A percentile compares a stretch with the other conserved stretches of the same genome.
These are phyloP conservation scores for Picea sitchensis DNA, from an alignment of 75 land plant species.

Conservation along the genomic window DNA sequence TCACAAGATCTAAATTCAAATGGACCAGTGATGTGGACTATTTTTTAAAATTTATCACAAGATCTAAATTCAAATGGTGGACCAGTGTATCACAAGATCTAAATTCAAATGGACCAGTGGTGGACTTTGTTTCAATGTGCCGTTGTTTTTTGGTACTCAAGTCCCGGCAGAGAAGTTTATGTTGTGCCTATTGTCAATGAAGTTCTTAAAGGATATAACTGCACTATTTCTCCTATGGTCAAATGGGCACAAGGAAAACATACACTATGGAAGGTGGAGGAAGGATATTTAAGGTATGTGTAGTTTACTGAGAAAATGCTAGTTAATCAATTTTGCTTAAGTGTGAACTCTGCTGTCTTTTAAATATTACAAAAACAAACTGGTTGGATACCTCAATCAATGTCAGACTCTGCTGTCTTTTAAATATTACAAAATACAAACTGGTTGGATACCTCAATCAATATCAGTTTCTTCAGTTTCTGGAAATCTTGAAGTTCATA, in stretches of 20 bases:
- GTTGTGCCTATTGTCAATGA: conserved; percentile 60
- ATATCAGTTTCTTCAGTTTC: too few relatives aligned
- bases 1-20: not conserved
- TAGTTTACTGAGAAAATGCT: not conserved
- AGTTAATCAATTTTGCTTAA: not conserved
- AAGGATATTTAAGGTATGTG: conserved; percentile 43
- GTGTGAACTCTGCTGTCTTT: too few relatives aligned
- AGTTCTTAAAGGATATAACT: conserved; percentile 71
- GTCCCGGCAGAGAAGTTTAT: conserved; percentile 50
- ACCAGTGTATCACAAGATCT: not conserved
- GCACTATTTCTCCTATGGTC: conserved; percentile 78
- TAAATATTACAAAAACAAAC: not conserved
- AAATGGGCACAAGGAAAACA: conserved; percentile 71
- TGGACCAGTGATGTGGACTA: not conserved
- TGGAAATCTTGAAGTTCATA: not conserved
- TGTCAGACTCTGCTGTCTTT: too few relatives aligned
- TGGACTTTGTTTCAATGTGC: not conserved
- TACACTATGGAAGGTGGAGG: conserved; percentile 75
- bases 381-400: too few relatives aligned
- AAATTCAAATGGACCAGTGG: not conserved
- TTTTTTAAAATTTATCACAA: not conserved
- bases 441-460: too few relatives aligned
- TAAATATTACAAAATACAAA: not conserved
- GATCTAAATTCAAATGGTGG: not conserved
- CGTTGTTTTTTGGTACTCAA: conserved; percentile 64